A percentile compares a stretch with the other conserved stretches of the same genome.
phyloP scores from a whole-genome alignment of 495 filamentous ascomycete species.

The Penicillium riverlandense region DNA sequence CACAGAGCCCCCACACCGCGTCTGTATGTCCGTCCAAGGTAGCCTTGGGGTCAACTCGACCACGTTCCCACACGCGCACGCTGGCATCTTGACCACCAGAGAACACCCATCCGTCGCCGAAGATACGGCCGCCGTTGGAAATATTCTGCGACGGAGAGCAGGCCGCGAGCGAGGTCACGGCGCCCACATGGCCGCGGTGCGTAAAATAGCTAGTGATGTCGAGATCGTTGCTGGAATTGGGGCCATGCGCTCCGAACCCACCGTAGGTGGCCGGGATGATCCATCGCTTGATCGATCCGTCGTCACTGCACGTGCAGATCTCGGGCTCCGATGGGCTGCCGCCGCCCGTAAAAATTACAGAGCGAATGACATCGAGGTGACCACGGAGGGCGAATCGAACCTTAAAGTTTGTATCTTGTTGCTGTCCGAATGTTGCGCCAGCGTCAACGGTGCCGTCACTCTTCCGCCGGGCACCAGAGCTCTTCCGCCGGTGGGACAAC shows the following conservation, averaged over 20 bases:
- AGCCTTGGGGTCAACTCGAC: constrained; percentile 88
- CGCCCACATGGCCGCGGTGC: constrained; percentile 82
- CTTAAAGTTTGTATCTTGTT: constrained; percentile 71
- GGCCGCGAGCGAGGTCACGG: constrained; percentile 81
- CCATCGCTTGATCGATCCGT: constrained; percentile 93
- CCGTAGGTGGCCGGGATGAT: constrained; percentile 78
- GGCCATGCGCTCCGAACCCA: constrained; percentile 44
- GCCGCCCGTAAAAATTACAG: constrained; percentile 92
- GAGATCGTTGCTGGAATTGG: constrained; percentile 58
- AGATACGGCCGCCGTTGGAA: constrained; percentile 74
- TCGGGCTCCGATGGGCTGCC: constrained; percentile 92
- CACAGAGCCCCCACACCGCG: constrained; percentile 91
- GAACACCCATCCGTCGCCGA: constrained; percentile 95
- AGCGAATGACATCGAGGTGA: constrained; percentile 87
- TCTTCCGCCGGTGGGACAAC: constrained; percentile 71
- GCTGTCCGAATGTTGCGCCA: constrained; percentile 21
- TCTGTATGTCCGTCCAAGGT: constrained; percentile 93
- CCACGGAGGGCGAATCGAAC: constrained; percentile 87
- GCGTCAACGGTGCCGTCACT: constrained; percentile 46
- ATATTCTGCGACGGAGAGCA: constrained; percentile 81
- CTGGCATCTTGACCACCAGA: constrained; percentile 93
- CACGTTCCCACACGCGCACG: constrained; percentile 89
- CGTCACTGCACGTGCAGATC: constrained; percentile 93
- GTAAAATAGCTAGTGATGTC: constrained; percentile 92
- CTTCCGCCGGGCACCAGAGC: constrained; percentile 62